phyloP scores from a whole-genome alignment of 2,329 filamentous ascomycete species.

The Xylariomycetidae sp. region DNA sequence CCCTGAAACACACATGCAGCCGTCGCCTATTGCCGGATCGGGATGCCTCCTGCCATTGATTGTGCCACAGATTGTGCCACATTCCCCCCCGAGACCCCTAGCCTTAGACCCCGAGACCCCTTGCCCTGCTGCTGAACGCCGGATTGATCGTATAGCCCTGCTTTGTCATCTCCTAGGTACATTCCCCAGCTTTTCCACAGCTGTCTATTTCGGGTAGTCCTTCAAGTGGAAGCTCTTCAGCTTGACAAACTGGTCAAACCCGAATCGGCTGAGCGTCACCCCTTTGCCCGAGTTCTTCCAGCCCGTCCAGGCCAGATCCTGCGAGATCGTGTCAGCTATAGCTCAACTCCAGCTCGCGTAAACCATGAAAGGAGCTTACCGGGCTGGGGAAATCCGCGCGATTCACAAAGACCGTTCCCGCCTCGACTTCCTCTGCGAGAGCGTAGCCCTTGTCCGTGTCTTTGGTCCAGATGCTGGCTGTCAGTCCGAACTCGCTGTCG shows the following conservation, averaged over 20 bases:
- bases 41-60: neutral
- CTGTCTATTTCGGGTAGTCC: slow-evolving; percentile 57
- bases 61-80: neutral
- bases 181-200: neutral
- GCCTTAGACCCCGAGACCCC: too few species aligned
- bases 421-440: slow-evolving; percentile 75
- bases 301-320: slow-evolving; percentile 94
- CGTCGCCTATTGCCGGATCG: neutral
- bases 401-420: slow-evolving; percentile 94
- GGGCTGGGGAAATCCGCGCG: slow-evolving; percentile 87
- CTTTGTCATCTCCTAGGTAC: slow-evolving; percentile 3
- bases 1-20: too few species aligned
- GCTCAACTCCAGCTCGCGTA: neutral
- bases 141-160: too few species aligned
- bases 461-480: slow-evolving; percentile 96
- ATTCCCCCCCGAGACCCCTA: neutral
- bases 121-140: too few species aligned
- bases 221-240: slow-evolving; percentile 95
- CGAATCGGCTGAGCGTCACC: slow-evolving; percentile 80
- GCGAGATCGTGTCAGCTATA: neutral
- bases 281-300: slow-evolving; percentile 97
- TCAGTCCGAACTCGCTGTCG: slow-evolving; percentile 88
- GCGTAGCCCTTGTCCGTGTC: slow-evolving; percentile 69
- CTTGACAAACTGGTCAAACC: slow-evolving; percentile 94
- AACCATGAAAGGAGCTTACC: slow-evolving; percentile 48